Base-by-base conservation (phyloP, 768 basidiomycete genomes). In the Mrakia hoshinonis region DNA sequence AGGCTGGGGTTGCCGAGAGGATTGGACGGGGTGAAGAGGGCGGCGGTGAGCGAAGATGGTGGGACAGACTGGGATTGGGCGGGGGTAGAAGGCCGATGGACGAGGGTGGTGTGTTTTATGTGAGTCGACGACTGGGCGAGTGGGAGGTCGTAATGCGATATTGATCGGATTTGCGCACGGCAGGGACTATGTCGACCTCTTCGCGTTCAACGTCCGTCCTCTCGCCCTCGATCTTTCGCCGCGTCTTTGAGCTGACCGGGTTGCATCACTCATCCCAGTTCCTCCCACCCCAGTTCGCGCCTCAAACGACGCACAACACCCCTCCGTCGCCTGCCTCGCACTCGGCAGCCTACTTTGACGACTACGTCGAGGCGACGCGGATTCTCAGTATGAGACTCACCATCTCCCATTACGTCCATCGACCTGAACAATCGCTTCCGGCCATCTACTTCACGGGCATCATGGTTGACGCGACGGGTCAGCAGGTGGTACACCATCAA, bases 101-200 rank as follows among this genome's bases (percentile, higher is more conserved):
- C 58, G 18, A 61, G 58, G 34, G 34, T 61, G 4, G 58, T 61
- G 1, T 36, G 58, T 20, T 61, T 61, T n/a, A 61, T 61, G 58
- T 61, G 11, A 36, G 34, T 60, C 20, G 31, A n/a, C n/a, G n/a
- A n/a, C n/a, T n/a, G n/a, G n/a, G n/a, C n/a, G n/a, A n/a, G n/a
- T n/a, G n/a, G n/a, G n/a, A n/a, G n/a, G n/a, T 43, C 43, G 43
- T 31, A 34, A 20, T 15, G 3, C 29, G 11, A 26, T 31, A 15
- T 9, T 58, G 29, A 31, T 58, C 29, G 5, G 7, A 4, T 31
- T 60, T 36, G 29, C 15, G 5, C 10, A 15, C 10, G 18, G 18
- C 36, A 61, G 58, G 58, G 58, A 61, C 36, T 61, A 61, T 36
- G 58, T 61, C 58, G 58, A 61, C n/a, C 58, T 61, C 20, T 61